Conservation (phyloP, 2,329 filamentous ascomycete species). For the Sporothrix inflata region DNA sequence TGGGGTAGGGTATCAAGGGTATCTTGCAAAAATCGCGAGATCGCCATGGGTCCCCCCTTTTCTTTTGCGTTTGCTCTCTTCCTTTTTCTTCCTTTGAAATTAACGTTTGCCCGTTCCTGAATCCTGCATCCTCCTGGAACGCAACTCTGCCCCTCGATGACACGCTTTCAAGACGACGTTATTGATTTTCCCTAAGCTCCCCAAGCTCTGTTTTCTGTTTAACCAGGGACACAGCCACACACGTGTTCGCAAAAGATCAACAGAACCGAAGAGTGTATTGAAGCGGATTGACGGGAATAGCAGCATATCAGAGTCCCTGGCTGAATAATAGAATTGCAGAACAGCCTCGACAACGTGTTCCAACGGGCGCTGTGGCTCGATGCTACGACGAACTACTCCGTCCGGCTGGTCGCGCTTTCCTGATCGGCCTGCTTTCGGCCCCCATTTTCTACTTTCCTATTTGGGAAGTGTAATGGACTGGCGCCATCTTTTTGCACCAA, state of each 20-base stretch:
- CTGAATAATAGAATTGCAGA: background rate
- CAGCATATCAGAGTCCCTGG: background rate
- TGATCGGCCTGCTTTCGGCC: background rate
- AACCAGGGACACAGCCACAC: background rate
- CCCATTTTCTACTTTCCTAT: constrained; percentile 23
- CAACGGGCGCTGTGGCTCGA: background rate
- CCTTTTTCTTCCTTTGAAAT: background rate
- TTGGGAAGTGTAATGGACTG: constrained; percentile 22
- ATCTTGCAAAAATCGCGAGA: constrained; percentile 4
- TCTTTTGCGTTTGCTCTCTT: background rate
- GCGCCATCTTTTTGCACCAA: background rate
- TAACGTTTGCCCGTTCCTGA: background rate
- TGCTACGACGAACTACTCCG: background rate
- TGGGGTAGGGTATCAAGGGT: background rate
- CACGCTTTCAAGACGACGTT: background rate
- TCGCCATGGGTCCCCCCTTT: background rate
- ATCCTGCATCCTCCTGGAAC: background rate
- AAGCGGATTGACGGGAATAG: constrained; percentile 12
- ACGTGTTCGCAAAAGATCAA: background rate
- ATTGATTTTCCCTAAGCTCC: too few species aligned
- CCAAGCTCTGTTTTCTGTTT: background rate
- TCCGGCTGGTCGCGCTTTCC: constrained; percentile 4
- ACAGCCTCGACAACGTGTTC: background rate
- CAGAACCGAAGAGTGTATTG: background rate
- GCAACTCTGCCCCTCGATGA: background rate